These are phyloP conservation scores for Hippophae rhamnoides DNA, from an alignment of 306 rosid species.

Conservation along the genomic window DNA sequence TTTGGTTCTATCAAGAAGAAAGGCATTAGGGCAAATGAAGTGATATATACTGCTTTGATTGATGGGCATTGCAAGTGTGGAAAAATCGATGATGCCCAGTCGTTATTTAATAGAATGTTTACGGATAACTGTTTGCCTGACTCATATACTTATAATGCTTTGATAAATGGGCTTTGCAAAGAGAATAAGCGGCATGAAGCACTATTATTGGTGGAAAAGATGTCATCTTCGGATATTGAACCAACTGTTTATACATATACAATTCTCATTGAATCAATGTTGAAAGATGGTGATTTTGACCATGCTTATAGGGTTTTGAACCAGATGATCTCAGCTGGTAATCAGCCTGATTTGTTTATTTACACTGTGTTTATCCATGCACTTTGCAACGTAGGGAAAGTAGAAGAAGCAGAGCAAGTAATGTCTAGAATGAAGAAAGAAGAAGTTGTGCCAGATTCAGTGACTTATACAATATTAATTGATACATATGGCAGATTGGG, in stretches of 20 bases:
- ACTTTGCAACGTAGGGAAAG: slow-evolving; percentile 56
- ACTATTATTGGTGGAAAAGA: slow-evolving; percentile 37
- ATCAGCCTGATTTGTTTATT: slow-evolving; percentile 53
- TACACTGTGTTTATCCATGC: slow-evolving; percentile 65
- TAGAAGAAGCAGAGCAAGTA: slow-evolving; percentile 59
- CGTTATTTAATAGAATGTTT: slow-evolving; percentile 55
- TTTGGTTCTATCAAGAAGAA: slow-evolving; percentile 57
- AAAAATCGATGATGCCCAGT: slow-evolving; percentile 39
- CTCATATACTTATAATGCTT: slow-evolving; percentile 47
- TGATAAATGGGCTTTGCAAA: slow-evolving; percentile 69
- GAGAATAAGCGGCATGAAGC: slow-evolving; percentile 49
- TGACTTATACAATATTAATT: slow-evolving; percentile 44
- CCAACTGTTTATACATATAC: slow-evolving; percentile 56
- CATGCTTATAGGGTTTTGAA: slow-evolving; percentile 33
- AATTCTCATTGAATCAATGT: slow-evolving; percentile 41
- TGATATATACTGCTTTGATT: slow-evolving; percentile 55
- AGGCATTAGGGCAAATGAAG: slow-evolving; percentile 38
- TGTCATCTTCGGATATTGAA: slow-evolving; percentile 39
- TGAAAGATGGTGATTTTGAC: slow-evolving; percentile 49
- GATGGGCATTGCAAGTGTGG: slow-evolving; percentile 72
- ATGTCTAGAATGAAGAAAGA: slow-evolving; percentile 45
- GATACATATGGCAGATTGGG: slow-evolving; percentile 53
- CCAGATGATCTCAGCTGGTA: slow-evolving; percentile 54
- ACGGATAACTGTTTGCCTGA: slow-evolving; percentile 54
- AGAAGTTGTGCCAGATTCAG: slow-evolving; percentile 52